phyloP scores from a whole-genome alignment of 2,329 filamentous ascomycete species.

The Nothophoma quercina region DNA sequence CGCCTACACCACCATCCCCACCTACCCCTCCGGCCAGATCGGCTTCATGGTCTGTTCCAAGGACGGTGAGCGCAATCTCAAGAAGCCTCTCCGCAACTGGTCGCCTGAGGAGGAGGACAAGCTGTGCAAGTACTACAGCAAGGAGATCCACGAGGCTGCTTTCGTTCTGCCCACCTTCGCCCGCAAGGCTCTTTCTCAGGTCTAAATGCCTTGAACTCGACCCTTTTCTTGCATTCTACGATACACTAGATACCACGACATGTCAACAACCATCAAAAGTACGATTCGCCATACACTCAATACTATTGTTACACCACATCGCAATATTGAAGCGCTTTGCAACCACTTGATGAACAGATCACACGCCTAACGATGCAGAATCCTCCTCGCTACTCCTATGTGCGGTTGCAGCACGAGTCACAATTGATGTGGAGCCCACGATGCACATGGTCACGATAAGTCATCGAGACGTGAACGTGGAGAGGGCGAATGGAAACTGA shows the following conservation, averaged over 20 bases:
- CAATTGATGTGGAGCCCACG: neutral
- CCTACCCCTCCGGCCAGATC: constrained; percentile 98
- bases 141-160: constrained; percentile 92
- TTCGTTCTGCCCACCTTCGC: constrained; percentile 96
- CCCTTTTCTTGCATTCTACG: constrained; percentile 26
- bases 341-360: neutral
- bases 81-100: constrained; percentile 83
- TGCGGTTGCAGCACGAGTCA: neutral
- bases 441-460: neutral
- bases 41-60: constrained; percentile 99
- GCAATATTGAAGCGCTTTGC: neutral
- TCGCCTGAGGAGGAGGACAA: constrained; percentile 87
- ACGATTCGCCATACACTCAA: constrained; percentile 16
- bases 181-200: constrained; percentile 67
- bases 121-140: constrained; percentile 96
- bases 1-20: constrained; percentile 98
- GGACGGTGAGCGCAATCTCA: constrained; percentile 83
- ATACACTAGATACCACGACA: constrained; percentile 45
- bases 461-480: constrained; percentile 4
- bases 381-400: neutral
- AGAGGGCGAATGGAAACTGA: neutral
- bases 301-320: neutral
- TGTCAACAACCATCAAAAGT: constrained; percentile 35
- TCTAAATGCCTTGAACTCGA: constrained; percentile 2
- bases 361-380: neutral